A percentile compares a stretch with the other conserved stretches of the same genome.
phyloP scores from a whole-genome alignment of 2,329 filamentous ascomycete species.

The Ceratocystiopsis brevicomis region DNA sequence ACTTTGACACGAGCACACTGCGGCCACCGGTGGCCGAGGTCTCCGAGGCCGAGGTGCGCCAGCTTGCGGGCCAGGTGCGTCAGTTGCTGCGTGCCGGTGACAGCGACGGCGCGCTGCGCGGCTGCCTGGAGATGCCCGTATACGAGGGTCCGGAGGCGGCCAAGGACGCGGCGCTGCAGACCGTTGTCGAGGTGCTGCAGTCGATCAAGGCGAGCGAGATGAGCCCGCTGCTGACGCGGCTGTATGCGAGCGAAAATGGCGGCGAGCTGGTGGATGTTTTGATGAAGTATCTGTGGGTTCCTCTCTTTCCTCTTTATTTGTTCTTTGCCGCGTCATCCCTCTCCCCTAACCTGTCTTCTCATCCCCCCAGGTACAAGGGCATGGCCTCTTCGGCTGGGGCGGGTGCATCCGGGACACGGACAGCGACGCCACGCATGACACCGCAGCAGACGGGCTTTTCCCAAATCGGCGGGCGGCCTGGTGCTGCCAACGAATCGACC shows the following conservation, averaged over 20 bases:
- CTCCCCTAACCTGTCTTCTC: background rate
- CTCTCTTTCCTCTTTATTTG: background rate
- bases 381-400: slow-evolving; percentile 38
- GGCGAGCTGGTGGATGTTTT: slow-evolving; percentile 75
- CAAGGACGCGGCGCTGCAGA: slow-evolving; percentile 68
- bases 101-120: slow-evolving; percentile 65
- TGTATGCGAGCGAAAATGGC: slow-evolving; percentile 63
- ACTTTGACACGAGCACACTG: slow-evolving; percentile 78
- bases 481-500: slow-evolving; percentile 42
- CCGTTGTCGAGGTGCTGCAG: slow-evolving; percentile 82
- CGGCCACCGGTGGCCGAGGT: slow-evolving; percentile 58
- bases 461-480: slow-evolving; percentile 45
- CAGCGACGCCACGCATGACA: slow-evolving; percentile 26
- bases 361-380: slow-evolving; percentile 56
- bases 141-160: slow-evolving; percentile 42
- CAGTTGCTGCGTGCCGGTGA: slow-evolving; percentile 78
- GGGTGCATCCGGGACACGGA: slow-evolving; percentile 16
- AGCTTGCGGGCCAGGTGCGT: slow-evolving; percentile 60
- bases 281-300: slow-evolving; percentile 87
- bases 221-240: slow-evolving; percentile 65
- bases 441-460: slow-evolving; percentile 79
- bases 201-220: slow-evolving; percentile 94
- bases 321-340: background rate
- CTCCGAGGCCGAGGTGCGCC: slow-evolving; percentile 59
- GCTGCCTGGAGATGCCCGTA: slow-evolving; percentile 70